phyloP scores from a whole-genome alignment of 768 basidiomycete genomes.

The Tylopilus sp. region DNA sequence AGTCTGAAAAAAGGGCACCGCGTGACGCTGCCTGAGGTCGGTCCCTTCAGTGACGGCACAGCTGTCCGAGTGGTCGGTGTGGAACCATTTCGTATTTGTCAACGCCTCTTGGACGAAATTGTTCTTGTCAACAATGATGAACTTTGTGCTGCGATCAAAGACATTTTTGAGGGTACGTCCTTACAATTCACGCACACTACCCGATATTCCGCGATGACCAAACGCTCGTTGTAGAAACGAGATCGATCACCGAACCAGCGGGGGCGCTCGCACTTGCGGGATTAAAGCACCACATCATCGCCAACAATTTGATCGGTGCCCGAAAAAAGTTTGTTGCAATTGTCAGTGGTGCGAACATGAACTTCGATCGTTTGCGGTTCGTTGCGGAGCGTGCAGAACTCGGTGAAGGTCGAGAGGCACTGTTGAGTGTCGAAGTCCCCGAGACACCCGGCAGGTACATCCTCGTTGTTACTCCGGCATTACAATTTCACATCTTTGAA shows the following conservation, averaged over 20 bases:
- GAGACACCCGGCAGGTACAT: conserved; percentile 86
- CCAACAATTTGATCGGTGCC: conserved; percentile 78
- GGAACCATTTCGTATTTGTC: conserved; percentile 92
- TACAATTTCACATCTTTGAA: conserved; percentile 2
- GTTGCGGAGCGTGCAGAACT: conserved; percentile 98
- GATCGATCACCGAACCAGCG: conserved; percentile 94
- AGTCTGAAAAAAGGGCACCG: conserved; percentile 81
- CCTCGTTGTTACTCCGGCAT: neutral
- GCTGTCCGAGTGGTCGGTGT: conserved; percentile 94
- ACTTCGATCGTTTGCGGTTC: conserved; percentile 93
- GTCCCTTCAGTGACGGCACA: conserved; percentile 96
- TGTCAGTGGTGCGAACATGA: conserved; percentile 98
- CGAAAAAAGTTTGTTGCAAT: conserved; percentile 88
- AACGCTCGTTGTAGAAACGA: conserved; percentile 55
- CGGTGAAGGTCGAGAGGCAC: conserved; percentile 91
- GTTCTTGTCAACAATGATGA: conserved; percentile 92
- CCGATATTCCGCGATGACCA: neutral
- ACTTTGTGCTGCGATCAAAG: conserved; percentile 97
- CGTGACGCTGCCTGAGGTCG: conserved; percentile 83
- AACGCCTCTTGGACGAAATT: conserved; percentile 76
- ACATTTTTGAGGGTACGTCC: conserved; percentile 88
- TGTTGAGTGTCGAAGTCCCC: conserved; percentile 92
- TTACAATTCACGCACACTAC: neutral
- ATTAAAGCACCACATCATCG: conserved; percentile 79
- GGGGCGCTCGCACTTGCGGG: conserved; percentile 92